Evolutionary conservation across 768 basidiomycete species (phyloP).

Genomic region (Agrocybe pediades): DNA sequence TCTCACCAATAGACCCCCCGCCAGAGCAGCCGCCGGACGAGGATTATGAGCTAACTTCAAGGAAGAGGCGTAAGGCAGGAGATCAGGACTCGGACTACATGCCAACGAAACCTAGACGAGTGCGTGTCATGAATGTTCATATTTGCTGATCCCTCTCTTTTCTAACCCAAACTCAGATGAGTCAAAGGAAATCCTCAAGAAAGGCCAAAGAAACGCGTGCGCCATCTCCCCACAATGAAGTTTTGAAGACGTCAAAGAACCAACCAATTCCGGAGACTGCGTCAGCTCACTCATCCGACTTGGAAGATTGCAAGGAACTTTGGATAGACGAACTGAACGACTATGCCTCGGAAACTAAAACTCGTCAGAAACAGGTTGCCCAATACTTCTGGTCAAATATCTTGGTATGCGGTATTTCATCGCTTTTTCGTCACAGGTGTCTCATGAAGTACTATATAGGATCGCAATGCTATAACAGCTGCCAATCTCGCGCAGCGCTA

Average conservation of each 20-base stretch:
- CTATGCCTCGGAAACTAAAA: constrained; percentile 72
- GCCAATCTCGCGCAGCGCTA: constrained; percentile 61
- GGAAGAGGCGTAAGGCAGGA: constrained; percentile 25
- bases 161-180: constrained; percentile 16
- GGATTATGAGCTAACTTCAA: constrained; percentile 24
- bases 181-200: constrained; percentile 25
- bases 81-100: constrained; percentile 24
- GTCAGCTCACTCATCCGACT: constrained; percentile 66
- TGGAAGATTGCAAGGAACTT: constrained; percentile 79
- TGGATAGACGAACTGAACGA: constrained; percentile 72
- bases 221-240: constrained; percentile 26
- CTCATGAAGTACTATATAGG: constrained; percentile 42
- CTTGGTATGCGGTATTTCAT: constrained; percentile 43
- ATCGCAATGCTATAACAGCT: constrained; percentile 68
- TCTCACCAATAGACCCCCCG: constrained; percentile 18
- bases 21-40: constrained; percentile 15
- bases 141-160: not conserved
- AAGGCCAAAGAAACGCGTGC: constrained; percentile 31
- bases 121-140: constrained; percentile 12
- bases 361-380: constrained; percentile 71
- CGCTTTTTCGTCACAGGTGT: not conserved
- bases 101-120: constrained; percentile 25
- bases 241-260: constrained; percentile 24
- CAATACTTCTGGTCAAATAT: constrained; percentile 72
- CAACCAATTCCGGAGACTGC: constrained; percentile 28